phyloP scores from a whole-genome alignment of 2,329 filamentous ascomycete genomes.

The Cladosporium sp. region DNA sequence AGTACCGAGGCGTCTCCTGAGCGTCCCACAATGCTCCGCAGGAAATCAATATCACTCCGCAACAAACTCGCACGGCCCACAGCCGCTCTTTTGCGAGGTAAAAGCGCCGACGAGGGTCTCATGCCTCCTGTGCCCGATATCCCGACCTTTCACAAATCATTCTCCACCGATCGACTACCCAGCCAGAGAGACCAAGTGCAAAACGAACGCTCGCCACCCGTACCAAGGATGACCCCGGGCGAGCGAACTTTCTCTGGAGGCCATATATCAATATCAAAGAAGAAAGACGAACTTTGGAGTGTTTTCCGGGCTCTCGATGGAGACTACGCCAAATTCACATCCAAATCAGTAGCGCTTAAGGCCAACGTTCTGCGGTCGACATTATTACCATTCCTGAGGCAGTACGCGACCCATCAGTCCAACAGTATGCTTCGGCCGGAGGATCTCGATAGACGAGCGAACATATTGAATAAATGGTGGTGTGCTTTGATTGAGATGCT shows the following conservation, averaged over 20 bases:
- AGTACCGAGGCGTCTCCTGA: conserved; percentile 3
- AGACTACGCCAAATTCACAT: conserved; percentile 69
- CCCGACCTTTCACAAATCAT: conserved; percentile 44
- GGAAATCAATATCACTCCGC: conserved; percentile 10
- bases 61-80: conserved; percentile 9
- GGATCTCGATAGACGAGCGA: conserved; percentile 74
- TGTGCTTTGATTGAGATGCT: conserved; percentile 75
- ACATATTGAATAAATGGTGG: conserved; percentile 90
- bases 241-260: conserved; percentile 25
- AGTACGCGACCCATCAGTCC: conserved; percentile 64
- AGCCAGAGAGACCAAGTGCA: conserved; percentile 31
- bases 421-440: conserved; percentile 65
- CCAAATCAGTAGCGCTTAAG: conserved; percentile 69
- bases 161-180: conserved; percentile 46
- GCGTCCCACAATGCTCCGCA: conserved; percentile 1
- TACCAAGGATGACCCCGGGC: conserved; percentile 38
- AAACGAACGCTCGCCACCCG: conserved; percentile 37
- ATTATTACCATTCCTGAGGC: conserved; percentile 72
- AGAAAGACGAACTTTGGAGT: conserved; percentile 67
- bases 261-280: conserved; percentile 36
- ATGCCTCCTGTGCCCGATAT: conserved; percentile 29
- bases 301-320: conserved; percentile 64
- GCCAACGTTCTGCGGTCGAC: conserved; percentile 68
- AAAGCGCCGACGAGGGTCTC: conserved; percentile 5
- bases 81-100: conserved; percentile 6